phyloP scores from a whole-genome alignment of 179 eudicot genomes.

The Gypsophila paniculata region DNA sequence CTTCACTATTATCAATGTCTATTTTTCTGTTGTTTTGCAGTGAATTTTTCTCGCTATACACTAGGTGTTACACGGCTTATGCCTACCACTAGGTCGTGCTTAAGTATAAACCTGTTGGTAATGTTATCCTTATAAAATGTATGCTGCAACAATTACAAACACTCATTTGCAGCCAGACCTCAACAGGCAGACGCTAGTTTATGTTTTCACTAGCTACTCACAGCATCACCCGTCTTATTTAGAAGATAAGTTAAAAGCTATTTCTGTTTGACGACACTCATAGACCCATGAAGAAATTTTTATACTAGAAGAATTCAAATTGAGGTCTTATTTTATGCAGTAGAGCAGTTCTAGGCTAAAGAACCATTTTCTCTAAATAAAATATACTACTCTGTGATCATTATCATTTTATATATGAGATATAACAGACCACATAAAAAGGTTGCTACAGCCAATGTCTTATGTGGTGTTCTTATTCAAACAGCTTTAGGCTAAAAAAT shows the following conservation, averaged over 20 bases:
- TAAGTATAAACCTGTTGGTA: not conserved
- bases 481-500: too few species aligned
- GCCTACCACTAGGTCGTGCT: not conserved
- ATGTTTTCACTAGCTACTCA: not conserved
- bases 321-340: not conserved
- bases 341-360: not conserved
- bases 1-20: not conserved
- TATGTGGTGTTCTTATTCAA: too few species aligned
- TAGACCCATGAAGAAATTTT: not conserved
- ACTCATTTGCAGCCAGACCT: slow-evolving; percentile 4
- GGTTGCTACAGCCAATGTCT: not conserved
- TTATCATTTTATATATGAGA: not conserved
- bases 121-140: not conserved
- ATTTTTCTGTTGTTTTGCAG: not conserved
- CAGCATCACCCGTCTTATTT: not conserved
- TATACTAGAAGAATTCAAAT: not conserved
- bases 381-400: not conserved
- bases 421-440: not conserved
- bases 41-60: not conserved
- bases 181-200: not conserved
- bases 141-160: not conserved
- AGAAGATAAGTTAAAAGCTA: not conserved
- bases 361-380: not conserved
- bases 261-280: not conserved
- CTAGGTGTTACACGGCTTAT: not conserved